These are phyloP conservation scores for Penicillium brevicompactum DNA, from an alignment of 2,329 filamentous ascomycete species.

Conservation along the genomic window DNA sequence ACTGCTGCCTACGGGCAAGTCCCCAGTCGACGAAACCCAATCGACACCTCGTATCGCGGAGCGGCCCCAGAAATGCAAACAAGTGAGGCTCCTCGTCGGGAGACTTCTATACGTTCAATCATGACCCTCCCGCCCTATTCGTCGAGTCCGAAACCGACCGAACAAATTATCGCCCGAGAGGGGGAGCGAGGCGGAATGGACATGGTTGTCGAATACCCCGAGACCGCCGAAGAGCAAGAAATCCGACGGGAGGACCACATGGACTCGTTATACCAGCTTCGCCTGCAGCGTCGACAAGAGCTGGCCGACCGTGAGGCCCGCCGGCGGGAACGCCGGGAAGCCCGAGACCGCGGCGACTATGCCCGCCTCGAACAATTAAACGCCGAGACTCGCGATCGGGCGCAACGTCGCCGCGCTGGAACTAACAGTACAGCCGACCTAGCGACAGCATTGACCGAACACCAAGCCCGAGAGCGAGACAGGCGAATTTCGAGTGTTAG, in stretches of 20 bases:
- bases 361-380: conserved; percentile 67
- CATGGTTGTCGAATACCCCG: conserved; percentile 81
- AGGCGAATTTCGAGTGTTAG: conserved; percentile 50
- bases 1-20: conserved; percentile 46
- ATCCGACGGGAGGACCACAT: conserved; percentile 81
- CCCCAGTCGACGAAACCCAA: conserved; percentile 24
- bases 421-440: conserved; percentile 37
- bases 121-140: conserved; percentile 91
- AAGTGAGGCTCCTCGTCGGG: conserved; percentile 65
- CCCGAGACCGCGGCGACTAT: conserved; percentile 70
- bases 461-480: conserved; percentile 47
- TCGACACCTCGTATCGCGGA: conserved; percentile 31
- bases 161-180: conserved; percentile 82
- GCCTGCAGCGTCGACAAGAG: conserved; percentile 73
- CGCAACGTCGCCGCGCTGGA: conserved; percentile 29
- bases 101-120: conserved; percentile 86
- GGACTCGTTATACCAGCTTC: conserved; percentile 89
- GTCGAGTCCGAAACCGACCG: conserved; percentile 69
- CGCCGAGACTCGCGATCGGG: conserved; percentile 54
- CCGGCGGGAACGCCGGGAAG: conserved; percentile 69
- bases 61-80: conserved; percentile 33
- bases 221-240: conserved; percentile 78
- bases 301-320: conserved; percentile 75
- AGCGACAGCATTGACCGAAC: conserved; percentile 45
- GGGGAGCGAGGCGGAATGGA: conserved; percentile 93